Base-by-base conservation (phyloP, 768 basidiomycete genomes). In the Kondoa subrosea region DNA sequence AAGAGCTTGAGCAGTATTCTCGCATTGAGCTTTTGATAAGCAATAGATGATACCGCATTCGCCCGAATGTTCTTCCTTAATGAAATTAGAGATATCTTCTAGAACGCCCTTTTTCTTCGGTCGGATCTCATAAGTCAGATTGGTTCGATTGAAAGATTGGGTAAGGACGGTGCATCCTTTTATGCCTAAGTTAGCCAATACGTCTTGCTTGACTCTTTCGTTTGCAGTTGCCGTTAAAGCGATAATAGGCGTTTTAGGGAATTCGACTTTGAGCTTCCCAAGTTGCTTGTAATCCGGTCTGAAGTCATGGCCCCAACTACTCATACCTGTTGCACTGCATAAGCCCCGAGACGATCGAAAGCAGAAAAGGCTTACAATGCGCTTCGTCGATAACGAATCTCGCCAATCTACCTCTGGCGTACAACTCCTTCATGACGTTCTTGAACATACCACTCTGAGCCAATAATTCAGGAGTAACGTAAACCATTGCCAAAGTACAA, bases 351-450 rank as follows among this genome's bases (percentile, higher is more conserved):
- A 75, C 91, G 87, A 74, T 91, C 95, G 95, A 95, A 97, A 26
- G 85, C 85, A 21, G 40, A 50, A 50, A 21, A 50, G 59, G 65
- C 34, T 60, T 88, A 76, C 90, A 91, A 76, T 99, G 95, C 1
- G 91, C 93, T 76, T 99, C 95, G 75, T 99, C 95, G 64, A 96
- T 82, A 0, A 95, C 91, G 75, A 99, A 93, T 33, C 93, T 80
- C 16, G 89, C 91, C 56, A 99, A 76, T 67, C 82, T 78, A 2
- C 81, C 78, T 29, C 78, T 75, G 3, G 78, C 74, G 73, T 91
- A 81, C 1, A 96, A 78, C n/a, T 78, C 76, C 25, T 76, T 71
- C 12, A 97, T 77, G 21, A 85, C 81, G 8, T 74, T 77, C 72
- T 80, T 81, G 63, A 88, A 81, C n/a, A 72, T 73, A 0, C 77